Percentiles rank a stretch among this genome's conserved stretches.
These are phyloP conservation scores for Ceriops tagal DNA, from an alignment of 345 rosid species.

Conservation along the genomic window DNA sequence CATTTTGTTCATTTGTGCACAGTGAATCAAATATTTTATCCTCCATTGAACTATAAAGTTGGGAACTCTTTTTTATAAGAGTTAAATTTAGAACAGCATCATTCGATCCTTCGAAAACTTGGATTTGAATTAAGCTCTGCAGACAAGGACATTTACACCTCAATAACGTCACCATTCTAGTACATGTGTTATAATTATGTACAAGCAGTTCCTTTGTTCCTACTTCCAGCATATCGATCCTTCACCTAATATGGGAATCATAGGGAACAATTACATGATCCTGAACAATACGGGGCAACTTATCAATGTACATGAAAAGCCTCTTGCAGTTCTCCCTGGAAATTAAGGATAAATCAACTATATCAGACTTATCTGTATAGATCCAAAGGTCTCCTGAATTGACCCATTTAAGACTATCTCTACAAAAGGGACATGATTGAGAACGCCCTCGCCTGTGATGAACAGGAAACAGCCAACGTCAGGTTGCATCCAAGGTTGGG, in stretches of 20 bases:
- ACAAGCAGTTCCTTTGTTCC: slow-evolving; percentile 3
- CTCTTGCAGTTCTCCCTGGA: slow-evolving; percentile 47
- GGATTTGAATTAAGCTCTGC: background rate
- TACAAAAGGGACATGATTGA: slow-evolving; percentile 77
- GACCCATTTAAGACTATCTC: slow-evolving; percentile 59
- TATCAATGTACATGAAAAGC: slow-evolving; percentile 61
- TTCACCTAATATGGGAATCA: slow-evolving; percentile 50
- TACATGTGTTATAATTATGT: slow-evolving; percentile 3
- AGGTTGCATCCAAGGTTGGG: background rate
- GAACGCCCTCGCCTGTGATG: slow-evolving; percentile 55
- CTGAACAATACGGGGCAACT: slow-evolving; percentile 60
- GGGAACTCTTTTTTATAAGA: background rate
- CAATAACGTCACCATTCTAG: background rate
- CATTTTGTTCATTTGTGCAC: too few relatives aligned
- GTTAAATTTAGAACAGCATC: background rate
- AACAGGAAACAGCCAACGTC: slow-evolving; percentile 8
- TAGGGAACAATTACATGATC: slow-evolving; percentile 42
- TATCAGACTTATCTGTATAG: slow-evolving; percentile 43
- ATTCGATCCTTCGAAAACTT: background rate
- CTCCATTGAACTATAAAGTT: background rate
- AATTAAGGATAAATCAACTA: slow-evolving; percentile 38
- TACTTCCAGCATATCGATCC: slow-evolving; percentile 4
- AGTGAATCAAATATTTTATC: too few relatives aligned
- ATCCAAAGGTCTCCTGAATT: slow-evolving; percentile 69
- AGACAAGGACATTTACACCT: slow-evolving; percentile 19